Conservation (phyloP, 306 rosid genomes). For the Gleditsia sinensis region DNA sequence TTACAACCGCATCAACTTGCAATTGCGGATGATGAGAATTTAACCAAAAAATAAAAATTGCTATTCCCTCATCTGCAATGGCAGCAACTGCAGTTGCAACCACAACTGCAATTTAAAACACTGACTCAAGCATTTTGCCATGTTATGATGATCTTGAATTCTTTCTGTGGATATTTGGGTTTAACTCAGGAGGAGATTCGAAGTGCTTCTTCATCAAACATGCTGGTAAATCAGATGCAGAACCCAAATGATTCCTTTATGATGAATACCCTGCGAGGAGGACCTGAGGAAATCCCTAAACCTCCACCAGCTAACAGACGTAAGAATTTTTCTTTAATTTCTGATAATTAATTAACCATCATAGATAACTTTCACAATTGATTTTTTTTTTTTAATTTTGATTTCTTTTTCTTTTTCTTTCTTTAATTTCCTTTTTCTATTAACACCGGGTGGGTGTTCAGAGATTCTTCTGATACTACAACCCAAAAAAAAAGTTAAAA, state of each 20-base stretch:
- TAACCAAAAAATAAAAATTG: too few species aligned
- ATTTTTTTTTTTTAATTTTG: not conserved
- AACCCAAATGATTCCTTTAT: slow-evolving; percentile 53
- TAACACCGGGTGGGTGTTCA: slow-evolving; percentile 21
- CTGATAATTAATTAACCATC: not conserved
- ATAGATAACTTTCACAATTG: not conserved
- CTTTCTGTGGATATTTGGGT: slow-evolving; percentile 6
- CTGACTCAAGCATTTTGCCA: too few species aligned
- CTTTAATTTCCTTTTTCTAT: not conserved
- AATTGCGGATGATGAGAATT: too few species aligned
- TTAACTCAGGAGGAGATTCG: slow-evolving; percentile 80
- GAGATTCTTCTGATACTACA: slow-evolving; percentile 43
- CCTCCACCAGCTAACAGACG: slow-evolving; percentile 80
- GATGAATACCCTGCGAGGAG: slow-evolving; percentile 58
- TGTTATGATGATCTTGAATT: too few species aligned
- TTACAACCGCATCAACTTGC: too few species aligned
- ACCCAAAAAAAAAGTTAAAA: slow-evolving; percentile 30
- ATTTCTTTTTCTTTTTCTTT: not conserved
- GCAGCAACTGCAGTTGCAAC: too few species aligned
- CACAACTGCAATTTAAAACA: too few species aligned
- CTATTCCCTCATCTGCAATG: too few species aligned
- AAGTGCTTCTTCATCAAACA: slow-evolving; percentile 60
- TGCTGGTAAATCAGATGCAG: slow-evolving; percentile 60
- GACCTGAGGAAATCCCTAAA: slow-evolving; percentile 69
- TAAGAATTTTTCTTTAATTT: slow-evolving; percentile 38